These are phyloP conservation scores for Psidium friedrichsthalianum DNA, from an alignment of 345 rosid species.

Conservation along the genomic window DNA sequence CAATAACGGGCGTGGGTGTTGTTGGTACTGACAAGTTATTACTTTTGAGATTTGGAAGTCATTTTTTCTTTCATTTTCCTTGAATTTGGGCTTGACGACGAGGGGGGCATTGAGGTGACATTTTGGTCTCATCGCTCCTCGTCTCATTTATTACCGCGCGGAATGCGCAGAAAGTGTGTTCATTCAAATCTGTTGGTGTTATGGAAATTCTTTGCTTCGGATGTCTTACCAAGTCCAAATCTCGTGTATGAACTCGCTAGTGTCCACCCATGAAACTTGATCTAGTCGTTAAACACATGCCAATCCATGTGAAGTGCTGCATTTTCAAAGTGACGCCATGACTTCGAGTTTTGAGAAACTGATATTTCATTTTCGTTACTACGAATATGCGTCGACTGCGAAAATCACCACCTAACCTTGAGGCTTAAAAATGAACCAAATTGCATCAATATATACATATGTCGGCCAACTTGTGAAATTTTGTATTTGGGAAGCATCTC, in stretches of 20 bases:
- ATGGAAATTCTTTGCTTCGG: neutral
- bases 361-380: too few relatives aligned
- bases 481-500: neutral
- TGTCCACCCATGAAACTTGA: neutral
- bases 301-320: neutral
- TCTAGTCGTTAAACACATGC: neutral
- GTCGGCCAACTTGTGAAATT: neutral
- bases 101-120: neutral
- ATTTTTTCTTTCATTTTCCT: too few relatives aligned
- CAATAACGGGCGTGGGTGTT: conserved; percentile 11
- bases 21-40: neutral
- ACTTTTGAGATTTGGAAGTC: too few relatives aligned
- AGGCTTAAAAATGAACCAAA: neutral
- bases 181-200: neutral
- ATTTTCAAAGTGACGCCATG: neutral
- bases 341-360: too few relatives aligned
- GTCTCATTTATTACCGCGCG: neutral
- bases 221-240: neutral
- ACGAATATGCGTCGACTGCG: neutral
- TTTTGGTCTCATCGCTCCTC: neutral
- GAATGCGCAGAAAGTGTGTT: neutral
- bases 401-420: neutral
- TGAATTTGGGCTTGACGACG: neutral
- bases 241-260: neutral
- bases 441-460: neutral